phyloP scores from a whole-genome alignment of 768 basidiomycete genomes.

The Trametes villosa region DNA sequence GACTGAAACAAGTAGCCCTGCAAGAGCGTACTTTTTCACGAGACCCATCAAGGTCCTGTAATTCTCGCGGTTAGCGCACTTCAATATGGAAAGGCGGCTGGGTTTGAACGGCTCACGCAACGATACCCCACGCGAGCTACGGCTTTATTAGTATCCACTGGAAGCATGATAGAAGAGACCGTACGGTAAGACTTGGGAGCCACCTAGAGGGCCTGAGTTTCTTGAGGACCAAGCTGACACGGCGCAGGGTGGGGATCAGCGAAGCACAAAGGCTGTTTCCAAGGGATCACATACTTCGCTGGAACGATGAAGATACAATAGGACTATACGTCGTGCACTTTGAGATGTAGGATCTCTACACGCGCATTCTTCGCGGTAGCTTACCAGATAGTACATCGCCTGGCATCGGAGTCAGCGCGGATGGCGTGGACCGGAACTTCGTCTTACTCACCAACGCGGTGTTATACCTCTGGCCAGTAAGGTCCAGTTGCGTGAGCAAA shows the following conservation, averaged over 20 bases:
- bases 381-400: constrained; percentile 73
- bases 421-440: too few species aligned
- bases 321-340: neutral
- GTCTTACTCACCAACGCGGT: constrained; percentile 53
- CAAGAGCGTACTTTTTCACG: constrained; percentile 54
- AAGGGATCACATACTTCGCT: constrained; percentile 18
- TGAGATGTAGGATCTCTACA: too few species aligned
- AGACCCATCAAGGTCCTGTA: constrained; percentile 66
- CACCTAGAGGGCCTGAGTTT: constrained; percentile 68
- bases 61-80: too few species aligned
- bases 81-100: neutral
- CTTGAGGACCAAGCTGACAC: constrained; percentile 53
- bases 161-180: constrained; percentile 21
- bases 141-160: neutral
- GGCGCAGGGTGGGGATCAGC: neutral
- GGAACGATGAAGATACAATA: constrained; percentile 9
- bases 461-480: constrained; percentile 64
- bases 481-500: constrained; percentile 53
- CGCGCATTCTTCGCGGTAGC: constrained; percentile 25
- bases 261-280: constrained; percentile 44
- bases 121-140: constrained; percentile 65
- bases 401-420: constrained; percentile 27
- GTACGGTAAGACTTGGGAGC: constrained; percentile 68
- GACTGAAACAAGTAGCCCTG: neutral
- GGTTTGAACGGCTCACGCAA: constrained; percentile 47